Evolutionary conservation across 306 rosid species (phyloP).

Genomic region (Lathyrus oleraceus): DNA sequence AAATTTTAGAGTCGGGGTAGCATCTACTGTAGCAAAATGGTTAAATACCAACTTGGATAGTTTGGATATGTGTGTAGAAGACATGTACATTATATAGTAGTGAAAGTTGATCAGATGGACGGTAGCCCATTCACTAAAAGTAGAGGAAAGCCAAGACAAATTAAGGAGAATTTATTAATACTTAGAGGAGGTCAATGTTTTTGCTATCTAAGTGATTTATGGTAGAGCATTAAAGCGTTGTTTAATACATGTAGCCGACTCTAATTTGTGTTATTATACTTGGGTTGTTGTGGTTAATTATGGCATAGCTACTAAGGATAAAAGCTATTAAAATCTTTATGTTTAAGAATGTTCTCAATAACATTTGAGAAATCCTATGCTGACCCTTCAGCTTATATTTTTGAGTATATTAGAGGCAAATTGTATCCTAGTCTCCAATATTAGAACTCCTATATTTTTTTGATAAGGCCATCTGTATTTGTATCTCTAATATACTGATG

Average conservation of each 20-base stretch:
- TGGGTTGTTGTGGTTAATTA: not conserved
- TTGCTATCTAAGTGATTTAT: not conserved
- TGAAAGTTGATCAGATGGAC: not conserved
- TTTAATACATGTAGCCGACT: not conserved
- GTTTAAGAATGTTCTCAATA: not conserved
- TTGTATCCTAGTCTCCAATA: slow-evolving; percentile 9
- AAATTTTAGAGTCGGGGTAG: not conserved
- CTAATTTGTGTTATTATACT: not conserved
- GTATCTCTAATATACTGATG: not conserved
- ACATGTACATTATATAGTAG: not conserved
- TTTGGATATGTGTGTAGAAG: not conserved
- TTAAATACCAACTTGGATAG: not conserved
- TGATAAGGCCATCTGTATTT: not conserved
- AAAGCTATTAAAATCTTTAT: slow-evolving; percentile 12
- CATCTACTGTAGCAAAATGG: not conserved
- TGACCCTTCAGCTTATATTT: slow-evolving; percentile 5
- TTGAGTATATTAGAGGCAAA: slow-evolving; percentile 15
- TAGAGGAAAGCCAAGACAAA: not conserved
- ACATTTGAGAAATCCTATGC: slow-evolving; percentile 20
- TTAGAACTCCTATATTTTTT: not conserved
- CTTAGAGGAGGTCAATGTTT: not conserved
- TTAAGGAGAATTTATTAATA: not conserved
- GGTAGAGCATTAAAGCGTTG: not conserved
- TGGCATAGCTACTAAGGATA: not conserved
- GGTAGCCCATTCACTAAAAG: not conserved